A percentile compares a stretch with the other conserved stretches of the same genome.
Conservation (phyloP, 768 basidiomycete genomes). For the Tricholoma flavovirens region DNA sequence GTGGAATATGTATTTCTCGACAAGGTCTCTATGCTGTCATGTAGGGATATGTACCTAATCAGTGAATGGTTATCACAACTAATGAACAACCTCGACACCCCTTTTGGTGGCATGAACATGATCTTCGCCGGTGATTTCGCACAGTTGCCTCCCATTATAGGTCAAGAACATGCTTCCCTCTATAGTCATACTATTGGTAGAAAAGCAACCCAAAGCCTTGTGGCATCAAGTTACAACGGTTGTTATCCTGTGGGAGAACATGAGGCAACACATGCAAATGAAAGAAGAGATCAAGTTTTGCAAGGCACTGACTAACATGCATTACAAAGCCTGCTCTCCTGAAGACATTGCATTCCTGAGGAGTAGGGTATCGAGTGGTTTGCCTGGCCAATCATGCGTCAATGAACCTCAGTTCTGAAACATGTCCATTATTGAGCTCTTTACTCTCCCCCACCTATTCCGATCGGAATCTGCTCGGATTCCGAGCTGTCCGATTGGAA, state of each 20-base stretch:
- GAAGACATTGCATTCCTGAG: background rate
- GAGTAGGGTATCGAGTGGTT: background rate
- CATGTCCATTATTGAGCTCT: too few species aligned
- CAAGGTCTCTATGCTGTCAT: constrained; percentile 19
- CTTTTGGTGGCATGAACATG: constrained; percentile 30
- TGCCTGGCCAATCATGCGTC: background rate
- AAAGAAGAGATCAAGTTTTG: too few species aligned
- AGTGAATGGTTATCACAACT: too few species aligned
- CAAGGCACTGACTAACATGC: too few species aligned
- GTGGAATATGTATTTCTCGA: constrained; percentile 25
- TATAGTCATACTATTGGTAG: background rate
- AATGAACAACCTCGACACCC: constrained; percentile 7
- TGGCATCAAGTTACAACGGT: too few species aligned
- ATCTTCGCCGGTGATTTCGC: constrained; percentile 1
- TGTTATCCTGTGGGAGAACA: too few species aligned
- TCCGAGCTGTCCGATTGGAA: too few species aligned
- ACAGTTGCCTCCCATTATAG: background rate
- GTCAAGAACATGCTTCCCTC: background rate
- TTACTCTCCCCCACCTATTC: too few species aligned
- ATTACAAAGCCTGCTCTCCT: too few species aligned
- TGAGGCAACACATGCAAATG: too few species aligned
- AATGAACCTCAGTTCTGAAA: background rate
- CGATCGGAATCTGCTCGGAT: too few species aligned
- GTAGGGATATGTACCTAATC: too few species aligned
- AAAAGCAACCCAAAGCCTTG: background rate